Base-by-base conservation (phyloP, 768 basidiomycete species). In the Lepiota brunneoincarnata region DNA sequence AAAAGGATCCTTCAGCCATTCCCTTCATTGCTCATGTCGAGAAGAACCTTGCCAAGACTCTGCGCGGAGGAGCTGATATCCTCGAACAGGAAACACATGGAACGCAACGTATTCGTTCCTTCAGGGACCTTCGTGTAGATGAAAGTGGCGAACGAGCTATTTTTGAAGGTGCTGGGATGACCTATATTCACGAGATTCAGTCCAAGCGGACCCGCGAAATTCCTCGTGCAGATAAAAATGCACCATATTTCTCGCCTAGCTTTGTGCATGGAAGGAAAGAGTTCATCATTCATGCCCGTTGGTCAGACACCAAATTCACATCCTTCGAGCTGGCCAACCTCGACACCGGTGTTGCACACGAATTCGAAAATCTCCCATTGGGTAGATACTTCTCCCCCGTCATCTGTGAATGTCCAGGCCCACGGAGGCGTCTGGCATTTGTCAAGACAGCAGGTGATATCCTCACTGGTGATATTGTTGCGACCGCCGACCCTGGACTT, bases 141-240 rank as follows among this genome's bases (percentile, higher is more conserved):
- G 72, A 76, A n/a, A 62, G 63, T 1, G 87, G 87, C 26, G 61
- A 66, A 3, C 74, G 65, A 26, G 83, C 77, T 1, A 77, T 82
- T 18, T 89, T 89, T 68, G 79, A 87, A 67, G 87, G 80, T n/a
- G 83, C 83, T 6, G 87, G 87, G 1, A 69, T 73, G 1, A 80
- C 77, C 0, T 82, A 82, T 54, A 69, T 80, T 47, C 80, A 84
- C 52, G 58, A 72, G 11, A 61, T 79, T 5, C 68, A 71, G 28
- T 63, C 65, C 37, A 61, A 69, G 4, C 58, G 64, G 2, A 64
- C 70, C 4, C 57, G 47, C 6, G 70, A 72, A 34, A 72, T 80
- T 6, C 86, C 86, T 6, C 73, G 77, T n/a, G 65, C 79, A 4
- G 64, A 83, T 48, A 53, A 73, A 10, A 64, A 67, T 5, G 73